Conservation (phyloP, 371 early-diverging fungal genomes). For the Apophysomyces elegans region DNA sequence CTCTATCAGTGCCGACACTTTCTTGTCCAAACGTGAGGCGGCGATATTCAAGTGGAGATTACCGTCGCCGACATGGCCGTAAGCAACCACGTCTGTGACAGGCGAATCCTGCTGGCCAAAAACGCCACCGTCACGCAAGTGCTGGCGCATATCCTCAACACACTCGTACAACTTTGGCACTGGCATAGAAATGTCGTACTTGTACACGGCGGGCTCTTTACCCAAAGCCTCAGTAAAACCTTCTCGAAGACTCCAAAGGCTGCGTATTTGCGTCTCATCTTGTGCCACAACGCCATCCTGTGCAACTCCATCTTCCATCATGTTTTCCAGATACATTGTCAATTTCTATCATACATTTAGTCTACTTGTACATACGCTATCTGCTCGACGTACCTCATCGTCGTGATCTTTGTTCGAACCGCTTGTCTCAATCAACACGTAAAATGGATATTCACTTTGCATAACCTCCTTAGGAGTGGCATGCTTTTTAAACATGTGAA, state of each 20-base stretch:
- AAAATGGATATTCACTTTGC: conserved; percentile 76
- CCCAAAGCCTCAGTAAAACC: conserved; percentile 90
- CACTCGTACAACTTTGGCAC: conserved; percentile 84
- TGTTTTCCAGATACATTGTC: conserved; percentile 63
- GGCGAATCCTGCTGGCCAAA: conserved; percentile 55
- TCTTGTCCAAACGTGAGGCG: conserved; percentile 59
- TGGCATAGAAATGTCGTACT: conserved; percentile 93
- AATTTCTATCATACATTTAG: conserved; percentile 62
- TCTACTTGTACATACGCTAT: neutral
- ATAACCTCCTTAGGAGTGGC: conserved; percentile 67
- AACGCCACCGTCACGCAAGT: conserved; percentile 61
- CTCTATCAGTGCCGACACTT: conserved; percentile 77
- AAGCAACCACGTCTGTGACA: conserved; percentile 83
- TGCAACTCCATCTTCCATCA: conserved; percentile 72
- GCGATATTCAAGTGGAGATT: conserved; percentile 95
- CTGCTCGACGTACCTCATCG: conserved; percentile 54
- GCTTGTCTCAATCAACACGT: conserved; percentile 91
- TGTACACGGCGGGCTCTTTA: conserved; percentile 85
- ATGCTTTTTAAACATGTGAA: conserved; percentile 75
- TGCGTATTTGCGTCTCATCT: conserved; percentile 71
- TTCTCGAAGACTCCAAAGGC: conserved; percentile 92
- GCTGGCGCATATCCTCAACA: conserved; percentile 78
- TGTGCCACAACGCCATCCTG: conserved; percentile 93
- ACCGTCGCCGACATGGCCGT: conserved; percentile 91
- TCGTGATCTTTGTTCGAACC: conserved; percentile 95